Base-by-base conservation (phyloP, 1,284 basidiomycete species). In the Cryptococcus sp. region DNA sequence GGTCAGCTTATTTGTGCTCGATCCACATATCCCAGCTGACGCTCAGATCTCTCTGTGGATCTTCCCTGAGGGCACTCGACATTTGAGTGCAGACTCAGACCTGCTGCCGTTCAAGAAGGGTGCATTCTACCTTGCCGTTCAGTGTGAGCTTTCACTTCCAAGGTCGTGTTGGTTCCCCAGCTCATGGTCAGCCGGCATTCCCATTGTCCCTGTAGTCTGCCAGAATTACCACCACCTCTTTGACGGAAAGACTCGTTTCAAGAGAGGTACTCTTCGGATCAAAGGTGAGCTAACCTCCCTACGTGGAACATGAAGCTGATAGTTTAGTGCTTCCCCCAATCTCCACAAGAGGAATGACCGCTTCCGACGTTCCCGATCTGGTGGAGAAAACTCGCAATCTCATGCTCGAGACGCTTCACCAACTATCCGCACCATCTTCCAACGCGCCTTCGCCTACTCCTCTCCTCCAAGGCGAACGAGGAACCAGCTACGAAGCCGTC, bases 91-190 rank as follows among this genome's bases (percentile, higher is more conserved):
- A 54, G 74, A 78, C 39, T 78, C 83, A 11, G 79, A 81, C 43
- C 74, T 97, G 65, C 77, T 90, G 5, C 85, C 90, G 0, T 87
- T 99, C 77, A 99, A 99, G 77, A 98, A 97, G 75, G 95, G 95
- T 35, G 93, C 92, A 1, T 98, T 98, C 79, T 91, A 98, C 69
- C 80, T 97, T 25, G 94, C 95, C 18, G 79, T 97, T 16, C 85
- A 95, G 73, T 83, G 74, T 48, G 68, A 61, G 54, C 54, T 4
- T 12, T 40, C 24, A 9, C 19, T n/a, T 9, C n/a, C n/a, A n/a
- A n/a, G n/a, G n/a, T n/a, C n/a, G n/a, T 18, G 22, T 19, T 18
- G 28, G 9, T 31, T 7, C 28, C 28, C 7, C 7, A 31, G 14
- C 28, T 43, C 31, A 36, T 47, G n/a, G 38, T 12, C 47, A 69